phyloP scores from a whole-genome alignment of 768 basidiomycete species.

The Mycena crocata region DNA sequence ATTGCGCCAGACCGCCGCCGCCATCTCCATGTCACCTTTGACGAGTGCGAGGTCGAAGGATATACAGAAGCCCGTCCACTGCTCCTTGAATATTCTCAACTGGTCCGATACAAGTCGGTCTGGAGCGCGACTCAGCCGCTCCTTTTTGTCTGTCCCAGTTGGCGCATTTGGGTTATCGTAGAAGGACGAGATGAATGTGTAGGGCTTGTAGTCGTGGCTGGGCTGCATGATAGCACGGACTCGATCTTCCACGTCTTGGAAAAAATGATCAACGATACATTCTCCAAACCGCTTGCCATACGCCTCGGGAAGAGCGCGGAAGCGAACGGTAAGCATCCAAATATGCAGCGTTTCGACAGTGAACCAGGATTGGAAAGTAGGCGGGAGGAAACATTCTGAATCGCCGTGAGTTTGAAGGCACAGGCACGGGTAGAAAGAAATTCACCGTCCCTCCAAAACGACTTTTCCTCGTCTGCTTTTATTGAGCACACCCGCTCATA shows the following conservation, averaged over 20 bases:
- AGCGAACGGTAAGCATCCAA: conserved; percentile 89
- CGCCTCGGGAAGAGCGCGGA: conserved; percentile 81
- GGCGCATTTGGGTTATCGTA: conserved; percentile 60
- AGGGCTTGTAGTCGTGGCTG: conserved; percentile 53
- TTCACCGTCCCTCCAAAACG: conserved; percentile 75
- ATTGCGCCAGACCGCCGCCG: conserved; percentile 92
- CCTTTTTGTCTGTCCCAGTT: conserved; percentile 38
- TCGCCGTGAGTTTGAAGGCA: conserved; percentile 10
- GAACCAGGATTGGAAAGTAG: conserved; percentile 98
- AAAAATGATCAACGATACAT: conserved; percentile 93
- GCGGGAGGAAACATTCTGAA: conserved; percentile 85
- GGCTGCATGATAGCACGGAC: conserved; percentile 85
- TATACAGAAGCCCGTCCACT: conserved; percentile 87
- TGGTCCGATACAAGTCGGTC: conserved; percentile 86
- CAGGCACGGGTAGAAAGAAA: conserved; percentile 14
- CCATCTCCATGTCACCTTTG: conserved; percentile 83
- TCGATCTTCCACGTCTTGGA: conserved; percentile 92
- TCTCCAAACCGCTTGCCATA: conserved; percentile 80
- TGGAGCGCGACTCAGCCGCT: conserved; percentile 61
- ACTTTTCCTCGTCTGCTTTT: conserved; percentile 67
- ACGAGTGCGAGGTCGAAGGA: conserved; percentile 84
- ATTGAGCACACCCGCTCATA: conserved; percentile 69
- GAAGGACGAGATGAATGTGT: conserved; percentile 59
- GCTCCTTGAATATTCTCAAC: conserved; percentile 93
- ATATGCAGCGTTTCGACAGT: conserved; percentile 92